phyloP scores from a whole-genome alignment of 495 filamentous ascomycete species.

The Xylaria telfairii region DNA sequence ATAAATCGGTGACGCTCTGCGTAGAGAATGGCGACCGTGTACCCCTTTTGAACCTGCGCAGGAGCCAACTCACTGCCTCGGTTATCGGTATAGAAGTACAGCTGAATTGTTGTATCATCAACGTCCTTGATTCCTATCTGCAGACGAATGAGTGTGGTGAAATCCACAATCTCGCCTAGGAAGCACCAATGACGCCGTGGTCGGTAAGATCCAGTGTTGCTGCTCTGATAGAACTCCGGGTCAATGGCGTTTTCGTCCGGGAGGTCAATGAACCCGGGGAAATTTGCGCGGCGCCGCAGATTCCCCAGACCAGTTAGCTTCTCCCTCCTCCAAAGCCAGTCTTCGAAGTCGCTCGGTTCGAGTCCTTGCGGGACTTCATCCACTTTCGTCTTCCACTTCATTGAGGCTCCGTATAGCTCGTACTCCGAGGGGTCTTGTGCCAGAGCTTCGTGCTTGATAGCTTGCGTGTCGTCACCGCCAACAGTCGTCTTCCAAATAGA shows the following conservation, averaged over 20 bases:
- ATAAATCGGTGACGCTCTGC: slow-evolving; percentile 37
- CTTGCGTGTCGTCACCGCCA: slow-evolving; percentile 30
- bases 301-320: slow-evolving; percentile 30
- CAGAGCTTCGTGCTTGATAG: slow-evolving; percentile 19
- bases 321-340: slow-evolving; percentile 40
- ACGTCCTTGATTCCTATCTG: slow-evolving; percentile 37
- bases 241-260: slow-evolving; percentile 26
- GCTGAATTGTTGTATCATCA: slow-evolving; percentile 30
- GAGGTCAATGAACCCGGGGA: slow-evolving; percentile 39
- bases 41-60: slow-evolving; percentile 36
- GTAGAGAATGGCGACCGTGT: slow-evolving; percentile 44
- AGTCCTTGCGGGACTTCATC: slow-evolving; percentile 36
- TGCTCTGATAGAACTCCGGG: slow-evolving; percentile 32
- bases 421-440: slow-evolving; percentile 28
- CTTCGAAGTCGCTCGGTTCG: slow-evolving; percentile 32
- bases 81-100: slow-evolving; percentile 40
- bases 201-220: slow-evolving; percentile 24
- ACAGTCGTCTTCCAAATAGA: slow-evolving; percentile 23
- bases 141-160: slow-evolving; percentile 32
- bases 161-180: slow-evolving; percentile 42
- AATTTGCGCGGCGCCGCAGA: slow-evolving; percentile 33
- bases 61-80: slow-evolving; percentile 34
- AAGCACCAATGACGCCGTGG: slow-evolving; percentile 42
- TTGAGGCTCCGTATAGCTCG: slow-evolving; percentile 23
- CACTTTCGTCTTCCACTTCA: slow-evolving; percentile 36